Percentiles rank a stretch among this genome's conserved stretches.
phyloP scores from a whole-genome alignment of 2,329 filamentous ascomycete genomes.

The Proliferodiscus dingleyae region DNA sequence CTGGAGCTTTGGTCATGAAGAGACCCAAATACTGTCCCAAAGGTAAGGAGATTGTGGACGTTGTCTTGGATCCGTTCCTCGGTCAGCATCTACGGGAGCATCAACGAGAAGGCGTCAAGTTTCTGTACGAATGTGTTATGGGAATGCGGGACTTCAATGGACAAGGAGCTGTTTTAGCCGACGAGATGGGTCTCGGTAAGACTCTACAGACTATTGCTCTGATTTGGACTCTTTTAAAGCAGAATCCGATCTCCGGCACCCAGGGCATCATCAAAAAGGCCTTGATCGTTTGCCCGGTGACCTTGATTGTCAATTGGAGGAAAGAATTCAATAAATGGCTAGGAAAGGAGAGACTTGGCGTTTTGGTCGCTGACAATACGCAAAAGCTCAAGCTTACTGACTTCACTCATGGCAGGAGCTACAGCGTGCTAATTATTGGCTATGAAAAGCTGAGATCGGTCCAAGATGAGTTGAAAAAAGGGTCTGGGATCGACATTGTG shows the following conservation, averaged over 20 bases:
- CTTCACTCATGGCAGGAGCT: constrained; percentile 63
- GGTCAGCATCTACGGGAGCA: constrained; percentile 59
- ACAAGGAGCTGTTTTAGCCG: constrained; percentile 65
- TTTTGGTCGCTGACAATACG: constrained; percentile 59
- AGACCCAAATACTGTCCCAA: constrained; percentile 49
- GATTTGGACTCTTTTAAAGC: constrained; percentile 67
- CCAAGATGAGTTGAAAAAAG: constrained; percentile 59
- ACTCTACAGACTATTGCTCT: constrained; percentile 68
- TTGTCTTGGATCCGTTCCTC: constrained; percentile 65
- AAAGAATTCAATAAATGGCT: constrained; percentile 72
- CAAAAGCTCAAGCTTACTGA: constrained; percentile 56
- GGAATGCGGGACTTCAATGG: constrained; percentile 62
- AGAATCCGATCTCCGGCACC: constrained; percentile 59
- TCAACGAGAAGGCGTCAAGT: constrained; percentile 64
- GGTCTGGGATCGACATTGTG: constrained; percentile 69
- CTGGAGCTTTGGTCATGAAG: constrained; percentile 63
- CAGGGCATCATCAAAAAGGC: constrained; percentile 59
- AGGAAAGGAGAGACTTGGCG: constrained; percentile 63
- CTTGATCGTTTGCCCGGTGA: constrained; percentile 68
- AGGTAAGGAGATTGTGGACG: constrained; percentile 64
- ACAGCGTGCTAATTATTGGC: constrained; percentile 68
- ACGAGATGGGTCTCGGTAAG: constrained; percentile 74
- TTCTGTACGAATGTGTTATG: constrained; percentile 74
- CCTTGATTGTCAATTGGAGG: constrained; percentile 67
- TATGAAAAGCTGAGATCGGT: constrained; percentile 66